These are phyloP conservation scores for Pistacia integerrima DNA, from an alignment of 345 rosid species.

Conservation along the genomic window DNA sequence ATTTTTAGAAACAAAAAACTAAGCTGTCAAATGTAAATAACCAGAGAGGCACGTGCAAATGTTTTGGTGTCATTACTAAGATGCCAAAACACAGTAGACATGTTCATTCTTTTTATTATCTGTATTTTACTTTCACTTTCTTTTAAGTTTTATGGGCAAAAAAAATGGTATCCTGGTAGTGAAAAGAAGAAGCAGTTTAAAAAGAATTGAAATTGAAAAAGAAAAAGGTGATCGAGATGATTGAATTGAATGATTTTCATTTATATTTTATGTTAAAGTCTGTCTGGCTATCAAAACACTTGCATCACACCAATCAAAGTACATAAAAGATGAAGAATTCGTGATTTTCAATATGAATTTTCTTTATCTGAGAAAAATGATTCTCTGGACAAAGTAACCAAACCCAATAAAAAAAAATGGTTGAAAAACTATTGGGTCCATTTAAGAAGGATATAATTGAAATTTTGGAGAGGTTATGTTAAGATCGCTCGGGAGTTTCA, in stretches of 20 bases:
- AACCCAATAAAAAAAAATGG: too few species aligned
- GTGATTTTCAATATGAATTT: constrained; percentile 13
- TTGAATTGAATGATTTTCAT: too few species aligned
- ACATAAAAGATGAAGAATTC: constrained; percentile 9
- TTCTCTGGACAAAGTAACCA: too few species aligned
- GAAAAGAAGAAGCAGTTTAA: constrained; percentile 12
- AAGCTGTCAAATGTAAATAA: not conserved
- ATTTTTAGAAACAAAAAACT: not conserved
- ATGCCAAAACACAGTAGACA: not conserved
- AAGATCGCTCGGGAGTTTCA: too few species aligned
- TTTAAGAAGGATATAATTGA: too few species aligned
- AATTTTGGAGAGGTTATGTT: too few species aligned
- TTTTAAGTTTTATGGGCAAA: not conserved
- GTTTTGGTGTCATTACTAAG: not conserved
- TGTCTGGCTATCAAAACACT: constrained; percentile 15
- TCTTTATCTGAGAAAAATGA: not conserved
- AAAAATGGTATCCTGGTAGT: not conserved
- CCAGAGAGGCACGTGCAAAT: constrained; percentile 9
- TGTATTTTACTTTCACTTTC: too few species aligned
- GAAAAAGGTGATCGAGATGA: constrained; percentile 1
- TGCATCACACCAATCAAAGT: too few species aligned
- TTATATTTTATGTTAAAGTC: constrained; percentile 19
- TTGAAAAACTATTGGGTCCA: too few species aligned
- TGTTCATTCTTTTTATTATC: too few species aligned
- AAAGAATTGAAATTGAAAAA: constrained; percentile 8